Evolutionary conservation across 73 alveolate species (phyloP).

Genomic region (Paramecium sexaurelia): DNA sequence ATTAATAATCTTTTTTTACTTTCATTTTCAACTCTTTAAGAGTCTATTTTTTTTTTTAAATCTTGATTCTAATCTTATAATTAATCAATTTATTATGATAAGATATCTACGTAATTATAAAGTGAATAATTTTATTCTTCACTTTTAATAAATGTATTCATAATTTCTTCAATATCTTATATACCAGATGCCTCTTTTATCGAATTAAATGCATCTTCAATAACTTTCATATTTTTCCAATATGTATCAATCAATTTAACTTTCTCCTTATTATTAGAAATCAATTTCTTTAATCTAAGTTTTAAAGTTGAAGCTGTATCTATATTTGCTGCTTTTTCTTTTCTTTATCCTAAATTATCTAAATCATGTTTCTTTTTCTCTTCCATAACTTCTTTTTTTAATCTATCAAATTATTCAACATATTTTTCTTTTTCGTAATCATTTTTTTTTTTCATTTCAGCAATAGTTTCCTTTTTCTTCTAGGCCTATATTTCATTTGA

Average conservation of each 20-base stretch:
- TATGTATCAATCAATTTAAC: conserved; percentile 80
- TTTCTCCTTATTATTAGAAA: conserved; percentile 82
- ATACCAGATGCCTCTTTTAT: conserved; percentile 86
- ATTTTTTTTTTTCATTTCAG: conserved; percentile 78
- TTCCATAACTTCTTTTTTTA: conserved; percentile 78
- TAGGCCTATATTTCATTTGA: conserved; percentile 73
- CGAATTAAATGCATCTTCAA: conserved; percentile 83
- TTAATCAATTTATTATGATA: conserved; percentile 80
- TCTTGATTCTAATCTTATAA: conserved; percentile 76
- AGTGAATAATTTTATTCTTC: conserved; percentile 88
- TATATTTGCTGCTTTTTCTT: conserved; percentile 76
- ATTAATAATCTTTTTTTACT: conserved; percentile 40
- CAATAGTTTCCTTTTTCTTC: conserved; percentile 74
- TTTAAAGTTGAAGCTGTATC: conserved; percentile 72
- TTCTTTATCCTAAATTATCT: conserved; percentile 62
- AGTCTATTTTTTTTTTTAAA: conserved; percentile 80
- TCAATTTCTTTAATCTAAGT: conserved; percentile 73
- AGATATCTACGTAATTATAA: conserved; percentile 83
- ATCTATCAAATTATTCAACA: conserved; percentile 76
- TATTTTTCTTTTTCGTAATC: conserved; percentile 81
- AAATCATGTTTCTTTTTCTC: conserved; percentile 74
- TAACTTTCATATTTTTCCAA: conserved; percentile 81
- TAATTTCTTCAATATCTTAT: conserved; percentile 86
- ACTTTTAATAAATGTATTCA: conserved; percentile 86
- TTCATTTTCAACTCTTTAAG: conserved; percentile 62